A percentile compares a stretch with the other conserved stretches of the same genome.
Conservation (phyloP, 345 rosid species). For the Hevea brasiliensis region DNA sequence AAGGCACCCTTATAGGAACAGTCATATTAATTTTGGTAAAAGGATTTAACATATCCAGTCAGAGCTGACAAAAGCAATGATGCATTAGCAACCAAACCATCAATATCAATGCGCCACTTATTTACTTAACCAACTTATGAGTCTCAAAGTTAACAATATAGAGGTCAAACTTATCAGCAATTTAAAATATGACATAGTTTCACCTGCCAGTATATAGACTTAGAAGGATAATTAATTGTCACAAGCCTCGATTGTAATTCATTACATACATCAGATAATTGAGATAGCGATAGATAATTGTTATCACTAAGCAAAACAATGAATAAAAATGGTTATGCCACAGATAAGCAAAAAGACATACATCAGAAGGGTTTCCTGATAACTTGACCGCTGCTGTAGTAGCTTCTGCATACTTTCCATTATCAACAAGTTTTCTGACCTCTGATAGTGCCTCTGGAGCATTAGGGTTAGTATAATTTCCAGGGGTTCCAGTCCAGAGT, state of each 20-base stretch:
- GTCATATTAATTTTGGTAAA: background rate
- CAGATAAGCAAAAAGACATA: conserved; percentile 24
- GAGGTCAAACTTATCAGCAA: background rate
- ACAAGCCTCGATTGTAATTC: background rate
- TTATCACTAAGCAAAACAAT: background rate
- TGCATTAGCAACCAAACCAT: background rate
- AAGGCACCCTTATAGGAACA: background rate
- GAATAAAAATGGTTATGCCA: background rate
- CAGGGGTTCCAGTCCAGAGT: conserved; percentile 82
- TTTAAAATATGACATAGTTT: background rate
- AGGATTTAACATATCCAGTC: background rate
- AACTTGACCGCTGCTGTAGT: conserved; percentile 55
- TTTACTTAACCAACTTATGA: background rate
- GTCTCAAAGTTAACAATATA: background rate
- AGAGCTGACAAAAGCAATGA: background rate
- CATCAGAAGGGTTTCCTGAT: conserved; percentile 67
- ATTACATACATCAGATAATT: background rate
- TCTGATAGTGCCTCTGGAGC: conserved; percentile 59
- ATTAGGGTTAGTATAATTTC: conserved; percentile 59
- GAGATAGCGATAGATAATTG: background rate
- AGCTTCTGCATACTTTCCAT: conserved; percentile 64
- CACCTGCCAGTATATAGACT: too few relatives aligned
- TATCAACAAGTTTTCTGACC: conserved; percentile 72
- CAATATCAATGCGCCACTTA: background rate
- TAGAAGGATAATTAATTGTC: background rate